Percentiles rank a stretch among this genome's conserved stretches.
Conservation (phyloP, 495 filamentous ascomycete species). For the Penicillium robsamsonii region DNA sequence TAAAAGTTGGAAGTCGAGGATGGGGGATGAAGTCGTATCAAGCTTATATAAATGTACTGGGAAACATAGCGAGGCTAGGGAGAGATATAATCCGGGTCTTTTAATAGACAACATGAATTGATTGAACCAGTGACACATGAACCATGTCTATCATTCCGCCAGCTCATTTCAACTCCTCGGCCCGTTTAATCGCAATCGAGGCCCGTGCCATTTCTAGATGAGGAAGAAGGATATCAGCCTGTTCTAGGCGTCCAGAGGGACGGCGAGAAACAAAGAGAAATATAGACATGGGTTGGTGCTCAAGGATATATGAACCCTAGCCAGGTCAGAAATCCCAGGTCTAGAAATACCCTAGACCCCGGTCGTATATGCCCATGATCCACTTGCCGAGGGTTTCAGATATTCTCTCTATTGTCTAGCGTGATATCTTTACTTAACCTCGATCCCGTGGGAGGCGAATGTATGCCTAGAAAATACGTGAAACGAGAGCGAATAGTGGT, state of each 20-base stretch:
- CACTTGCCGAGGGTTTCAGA: constrained; percentile 31
- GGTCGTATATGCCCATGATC: constrained; percentile 10
- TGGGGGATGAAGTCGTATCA: background rate
- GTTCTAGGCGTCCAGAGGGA: background rate
- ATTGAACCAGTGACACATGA: background rate
- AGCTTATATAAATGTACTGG: background rate
- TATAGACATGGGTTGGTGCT: constrained; percentile 16
- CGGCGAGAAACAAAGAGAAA: constrained; percentile 2
- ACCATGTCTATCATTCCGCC: constrained; percentile 14
- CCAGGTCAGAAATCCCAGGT: constrained; percentile 23
- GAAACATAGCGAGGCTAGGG: background rate
- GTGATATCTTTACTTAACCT: constrained; percentile 17
- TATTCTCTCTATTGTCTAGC: constrained; percentile 17
- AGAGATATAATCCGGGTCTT: background rate
- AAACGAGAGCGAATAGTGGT: constrained; percentile 6
- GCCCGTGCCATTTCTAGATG: constrained; percentile 7
- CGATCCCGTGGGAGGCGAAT: constrained; percentile 9
- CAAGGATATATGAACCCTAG: constrained; percentile 25
- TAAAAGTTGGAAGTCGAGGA: background rate
- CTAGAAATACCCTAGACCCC: constrained; percentile 16
- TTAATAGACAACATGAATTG: constrained; percentile 2
- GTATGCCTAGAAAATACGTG: constrained; percentile 8
- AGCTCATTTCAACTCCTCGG: constrained; percentile 14
- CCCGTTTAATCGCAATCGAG: constrained; percentile 8
- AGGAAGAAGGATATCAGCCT: constrained; percentile 1